A percentile compares a stretch with the other conserved stretches of the same genome.
phyloP scores from a whole-genome alignment of 2,329 filamentous ascomycete species.

The Fusarium sp. region DNA sequence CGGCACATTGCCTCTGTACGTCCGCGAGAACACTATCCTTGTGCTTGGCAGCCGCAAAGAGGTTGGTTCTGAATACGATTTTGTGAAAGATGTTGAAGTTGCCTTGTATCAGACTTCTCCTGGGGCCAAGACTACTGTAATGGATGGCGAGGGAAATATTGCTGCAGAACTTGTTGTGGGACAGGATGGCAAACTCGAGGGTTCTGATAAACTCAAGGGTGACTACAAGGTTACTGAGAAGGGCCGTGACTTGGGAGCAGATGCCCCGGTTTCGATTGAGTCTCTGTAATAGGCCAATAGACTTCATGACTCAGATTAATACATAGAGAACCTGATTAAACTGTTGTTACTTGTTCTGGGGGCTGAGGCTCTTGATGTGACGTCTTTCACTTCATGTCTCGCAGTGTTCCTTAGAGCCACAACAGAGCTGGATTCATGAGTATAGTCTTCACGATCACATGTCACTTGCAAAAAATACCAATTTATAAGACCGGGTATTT shows the following conservation, averaged over 20 bases:
- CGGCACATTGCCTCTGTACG: conserved; percentile 66
- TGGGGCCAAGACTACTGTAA: conserved; percentile 55
- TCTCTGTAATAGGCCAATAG: conserved; percentile 18
- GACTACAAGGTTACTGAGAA: conserved; percentile 38
- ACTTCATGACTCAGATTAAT: not conserved
- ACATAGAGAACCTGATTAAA: not conserved
- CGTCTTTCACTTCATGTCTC: not conserved
- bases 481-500: not conserved
- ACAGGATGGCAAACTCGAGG: conserved; percentile 52
- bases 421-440: too few species aligned
- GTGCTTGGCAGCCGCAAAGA: conserved; percentile 55
- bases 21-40: conserved; percentile 64
- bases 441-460: not conserved
- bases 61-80: conserved; percentile 59
- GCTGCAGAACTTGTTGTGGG: conserved; percentile 55
- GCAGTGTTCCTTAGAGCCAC: not conserved
- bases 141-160: conserved; percentile 55
- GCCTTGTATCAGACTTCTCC: conserved; percentile 55
- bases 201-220: conserved; percentile 54
- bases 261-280: conserved; percentile 43
- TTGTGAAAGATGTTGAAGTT: conserved; percentile 58
- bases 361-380: not conserved
- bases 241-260: conserved; percentile 42
- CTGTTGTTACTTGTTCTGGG: not conserved
- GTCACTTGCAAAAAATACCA: rapidly evolving